Evolutionary conservation across 192 early-diverging fungal genomes (phyloP), one percentile per base, ranked within the genome.

Genomic region (Entophlyctis helioformis): DNA sequence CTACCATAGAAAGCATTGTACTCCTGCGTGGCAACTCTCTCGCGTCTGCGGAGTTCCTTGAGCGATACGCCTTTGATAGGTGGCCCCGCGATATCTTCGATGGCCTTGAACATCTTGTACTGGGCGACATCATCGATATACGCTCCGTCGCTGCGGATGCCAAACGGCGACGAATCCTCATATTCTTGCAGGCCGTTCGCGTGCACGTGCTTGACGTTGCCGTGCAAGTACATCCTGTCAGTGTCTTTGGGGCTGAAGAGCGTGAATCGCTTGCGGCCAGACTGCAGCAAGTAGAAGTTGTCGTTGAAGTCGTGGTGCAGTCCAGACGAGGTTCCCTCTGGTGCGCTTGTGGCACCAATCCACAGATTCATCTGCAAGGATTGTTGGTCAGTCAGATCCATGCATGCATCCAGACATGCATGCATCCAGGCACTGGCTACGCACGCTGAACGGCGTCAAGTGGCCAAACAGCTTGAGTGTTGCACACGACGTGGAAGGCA

Each of bases 251-350:
- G 69, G 13, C 60, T 45, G 39, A 70, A 72, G 5, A 72, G 12
- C 4, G 47, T 59, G 42, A 72, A 72, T 19, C 25, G 15, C 32
- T 72, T 72, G 25, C 24, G 25, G 0, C 69, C 69, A 18, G 34
- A 22, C 10, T 56, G 19, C 12, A 72, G 59, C 2, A 58, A 24
- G 46, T 72, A 72, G 20, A 72, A 38, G 46, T 72, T 72, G 53
- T 72, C 69, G 32, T 53, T 53, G 39, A 51, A 70, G 29, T 72
- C 69, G 44, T 72, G 65, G 41, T 72, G 69, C 29, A 72, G 46
- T 20, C 62, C 63, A 13, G 66, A 59, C 18, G 67, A 62, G 2
- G 52, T 48, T 1, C 56, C 51, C 15, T 33, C 27, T 16, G 36
- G 26, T n/a, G 41, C 15, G 23, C 37, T 27, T n/a, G 38, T 12